These are phyloP conservation scores for Bipolaris sorokiniana DNA, from an alignment of 2,329 filamentous ascomycete species.

Conservation along the genomic window DNA sequence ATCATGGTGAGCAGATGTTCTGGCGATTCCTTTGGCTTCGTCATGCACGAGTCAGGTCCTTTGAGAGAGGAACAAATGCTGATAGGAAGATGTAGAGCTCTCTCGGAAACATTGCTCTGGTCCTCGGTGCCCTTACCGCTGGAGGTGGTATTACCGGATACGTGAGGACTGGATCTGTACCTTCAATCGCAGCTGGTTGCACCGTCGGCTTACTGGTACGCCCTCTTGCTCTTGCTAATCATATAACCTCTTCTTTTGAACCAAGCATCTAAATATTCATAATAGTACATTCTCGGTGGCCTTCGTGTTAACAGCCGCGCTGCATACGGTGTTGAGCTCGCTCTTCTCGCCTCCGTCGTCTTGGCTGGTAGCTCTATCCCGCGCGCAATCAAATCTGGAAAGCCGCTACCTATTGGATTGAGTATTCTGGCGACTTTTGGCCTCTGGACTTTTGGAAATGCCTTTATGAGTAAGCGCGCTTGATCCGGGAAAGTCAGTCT, in stretches of 20 bases:
- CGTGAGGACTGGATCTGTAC: slow-evolving; percentile 80
- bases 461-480: slow-evolving; percentile 50
- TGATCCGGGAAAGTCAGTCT: not conserved
- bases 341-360: slow-evolving; percentile 84
- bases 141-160: slow-evolving; percentile 88
- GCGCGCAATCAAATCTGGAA: slow-evolving; percentile 79
- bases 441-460: slow-evolving; percentile 77
- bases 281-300: slow-evolving; percentile 75
- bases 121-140: slow-evolving; percentile 82
- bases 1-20: slow-evolving; percentile 3
- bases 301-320: slow-evolving; percentile 77
- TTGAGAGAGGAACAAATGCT: slow-evolving; percentile 5
- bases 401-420: slow-evolving; percentile 82
- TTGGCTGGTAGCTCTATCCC: slow-evolving; percentile 85
- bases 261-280: not conserved
- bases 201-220: slow-evolving; percentile 73
- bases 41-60: slow-evolving; percentile 6
- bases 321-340: slow-evolving; percentile 84
- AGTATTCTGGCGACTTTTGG: slow-evolving; percentile 81
- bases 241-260: not conserved
- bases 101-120: slow-evolving; percentile 70
- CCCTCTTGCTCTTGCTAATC: slow-evolving; percentile 12
- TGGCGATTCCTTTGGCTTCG: not conserved
- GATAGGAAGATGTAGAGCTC: slow-evolving; percentile 20
- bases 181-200: slow-evolving; percentile 83